Base-by-base conservation (phyloP, 495 filamentous ascomycete genomes). In the Aspergillus affinis region DNA sequence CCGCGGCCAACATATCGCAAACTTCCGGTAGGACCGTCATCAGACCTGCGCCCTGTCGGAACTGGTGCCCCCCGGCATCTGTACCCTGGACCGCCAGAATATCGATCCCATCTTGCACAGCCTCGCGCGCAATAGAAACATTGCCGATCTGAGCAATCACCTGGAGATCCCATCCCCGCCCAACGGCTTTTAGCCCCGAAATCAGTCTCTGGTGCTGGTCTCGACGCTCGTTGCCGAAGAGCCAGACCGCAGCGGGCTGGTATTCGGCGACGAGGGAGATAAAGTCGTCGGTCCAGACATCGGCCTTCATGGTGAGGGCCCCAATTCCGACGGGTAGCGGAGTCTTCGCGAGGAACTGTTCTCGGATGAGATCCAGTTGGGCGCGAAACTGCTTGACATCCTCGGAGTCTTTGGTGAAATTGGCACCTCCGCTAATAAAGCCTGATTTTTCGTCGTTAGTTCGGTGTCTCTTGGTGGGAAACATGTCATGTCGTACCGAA, bases 31-130 rank as follows among this genome's bases (percentile, higher is more conserved):
- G 3, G 17, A 52, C 7, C 23, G 50, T 27, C 17, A 52, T 52
- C 17, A 52, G 17, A 52, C 50, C 30, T 1, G 50, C 50, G 21
- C 50, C 50, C 50, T 52, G 50, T n/a, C 21, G 21, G 4, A 21
- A 52, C 26, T 52, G 50, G 15, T 52, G 50, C 1, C 50, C 50
- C 20, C 50, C 50, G 4, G 50, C 50, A 32, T 52, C 50, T 8
- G 50, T 26, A 8, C 50, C 50, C 50, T 52, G 50, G 6, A 52
- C 50, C 9, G 27, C 50, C 20, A 52, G 23, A 23, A 29, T 27
- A 52, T 52, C 50, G 20, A 27, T n/a, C 6, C 50, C 50, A 32
- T 27, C 20, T 4, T 52, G 21, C 21, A 29, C 6, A 1, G 50
- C 50, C 27, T 52, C 50, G 17, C 50, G 21, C 5, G 50, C 50